Evolutionary conservation across 257 asterid genomes (phyloP).

Genomic region (Forsythia suspensa): DNA sequence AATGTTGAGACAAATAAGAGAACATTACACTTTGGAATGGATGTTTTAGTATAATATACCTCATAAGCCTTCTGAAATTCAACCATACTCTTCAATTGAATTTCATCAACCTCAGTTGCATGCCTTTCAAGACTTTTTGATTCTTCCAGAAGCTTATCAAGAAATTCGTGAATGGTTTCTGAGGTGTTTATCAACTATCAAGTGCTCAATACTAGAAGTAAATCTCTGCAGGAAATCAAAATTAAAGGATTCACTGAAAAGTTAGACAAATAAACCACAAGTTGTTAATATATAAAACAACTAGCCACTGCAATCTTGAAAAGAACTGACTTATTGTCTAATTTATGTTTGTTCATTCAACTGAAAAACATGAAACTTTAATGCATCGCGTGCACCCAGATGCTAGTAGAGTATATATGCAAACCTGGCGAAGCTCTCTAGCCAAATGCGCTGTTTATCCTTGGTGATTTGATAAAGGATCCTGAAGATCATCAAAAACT

Average conservation of each 20-base stretch:
- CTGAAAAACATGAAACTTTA: too few relatives aligned
- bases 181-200: conserved; percentile 44
- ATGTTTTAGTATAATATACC: conserved; percentile 31
- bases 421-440: conserved; percentile 83
- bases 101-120: conserved; percentile 48
- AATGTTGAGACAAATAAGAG: too few relatives aligned
- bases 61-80: conserved; percentile 71
- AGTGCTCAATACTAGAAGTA: conserved; percentile 48
- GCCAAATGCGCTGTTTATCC: conserved; percentile 75
- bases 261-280: too few relatives aligned
- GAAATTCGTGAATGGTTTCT: conserved; percentile 45
- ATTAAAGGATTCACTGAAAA: neutral
- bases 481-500: conserved; percentile 62
- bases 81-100: conserved; percentile 56
- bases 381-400: too few relatives aligned
- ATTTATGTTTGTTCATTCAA: too few relatives aligned
- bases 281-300: too few relatives aligned
- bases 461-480: conserved; percentile 52
- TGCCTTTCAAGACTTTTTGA: conserved; percentile 57
- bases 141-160: conserved; percentile 59
- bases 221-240: conserved; percentile 42
- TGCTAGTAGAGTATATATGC: neutral
- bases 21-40: too few relatives aligned
- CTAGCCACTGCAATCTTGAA: too few relatives aligned
- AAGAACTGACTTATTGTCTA: too few relatives aligned